Percentiles rank a stretch among this genome's conserved stretches.
Evolutionary conservation across 2,329 filamentous ascomycete species (phyloP).

Genomic region (Rhinocladiella mackenziei): DNA sequence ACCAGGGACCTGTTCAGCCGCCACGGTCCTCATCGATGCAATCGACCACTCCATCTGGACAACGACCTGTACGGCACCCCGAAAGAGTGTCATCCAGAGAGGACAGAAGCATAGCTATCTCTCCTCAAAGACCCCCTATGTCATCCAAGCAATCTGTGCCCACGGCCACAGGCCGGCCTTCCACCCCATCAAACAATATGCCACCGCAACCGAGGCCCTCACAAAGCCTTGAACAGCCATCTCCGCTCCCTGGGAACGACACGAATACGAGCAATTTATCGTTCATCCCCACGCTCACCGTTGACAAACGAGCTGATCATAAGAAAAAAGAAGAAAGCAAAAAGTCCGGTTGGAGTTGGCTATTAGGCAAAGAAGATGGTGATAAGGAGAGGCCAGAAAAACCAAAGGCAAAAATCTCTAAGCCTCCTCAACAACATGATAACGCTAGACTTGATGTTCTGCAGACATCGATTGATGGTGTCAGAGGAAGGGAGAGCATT

Average conservation of each 20-base stretch:
- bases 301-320: constrained; percentile 71
- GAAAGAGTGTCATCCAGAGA: constrained; percentile 52
- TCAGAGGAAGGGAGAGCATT: constrained; percentile 70
- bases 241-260: constrained; percentile 65
- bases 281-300: constrained; percentile 70
- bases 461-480: constrained; percentile 77
- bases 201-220: constrained; percentile 34
- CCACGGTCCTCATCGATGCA: constrained; percentile 22
- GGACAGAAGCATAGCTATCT: constrained; percentile 32
- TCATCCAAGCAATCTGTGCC: constrained; percentile 23
- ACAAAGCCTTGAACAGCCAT: constrained; percentile 63
- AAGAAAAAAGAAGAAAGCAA: constrained; percentile 69
- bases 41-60: constrained; percentile 33
- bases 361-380: constrained; percentile 69
- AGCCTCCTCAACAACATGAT: constrained; percentile 59
- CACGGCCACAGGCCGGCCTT: constrained; percentile 15
- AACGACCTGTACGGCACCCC: constrained; percentile 38
- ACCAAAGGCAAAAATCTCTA: constrained; percentile 58
- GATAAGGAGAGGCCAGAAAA: constrained; percentile 59
- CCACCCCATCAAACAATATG: constrained; percentile 33
- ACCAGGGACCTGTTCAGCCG: constrained; percentile 11
- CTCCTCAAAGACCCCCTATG: constrained; percentile 47
- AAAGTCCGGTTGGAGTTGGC: constrained; percentile 77
- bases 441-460: constrained; percentile 79
- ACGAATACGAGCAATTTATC: constrained; percentile 73